phyloP scores from a whole-genome alignment of 2,329 filamentous ascomycete species.

The Gnomoniopsis smithogilvyi region DNA sequence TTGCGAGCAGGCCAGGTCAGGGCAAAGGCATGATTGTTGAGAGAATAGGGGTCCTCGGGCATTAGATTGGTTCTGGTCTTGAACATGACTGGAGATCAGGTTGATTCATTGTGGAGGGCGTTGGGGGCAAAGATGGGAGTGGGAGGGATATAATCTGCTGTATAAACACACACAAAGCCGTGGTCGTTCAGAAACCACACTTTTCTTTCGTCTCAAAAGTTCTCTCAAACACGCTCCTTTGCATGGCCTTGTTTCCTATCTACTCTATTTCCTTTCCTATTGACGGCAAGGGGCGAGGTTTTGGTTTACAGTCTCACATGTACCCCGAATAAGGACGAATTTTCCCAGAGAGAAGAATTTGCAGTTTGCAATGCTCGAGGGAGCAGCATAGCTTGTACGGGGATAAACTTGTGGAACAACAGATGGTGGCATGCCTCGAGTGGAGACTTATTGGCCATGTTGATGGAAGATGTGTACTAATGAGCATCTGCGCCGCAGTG shows the following conservation, averaged over 20 bases:
- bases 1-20: neutral
- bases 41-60: neutral
- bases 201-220: slow-evolving; percentile 3
- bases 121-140: neutral
- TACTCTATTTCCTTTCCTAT: neutral
- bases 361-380: too few relatives aligned
- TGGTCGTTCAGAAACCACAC: slow-evolving; percentile 14
- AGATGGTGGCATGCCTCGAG: too few relatives aligned
- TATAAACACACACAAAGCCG: slow-evolving; percentile 16
- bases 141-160: slow-evolving; percentile 16
- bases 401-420: too few relatives aligned
- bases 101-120: neutral
- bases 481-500: too few relatives aligned
- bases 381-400: too few relatives aligned
- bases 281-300: too few relatives aligned
- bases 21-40: neutral
- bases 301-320: too few relatives aligned
- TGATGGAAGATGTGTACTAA: too few relatives aligned
- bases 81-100: neutral
- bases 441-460: too few relatives aligned
- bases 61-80: neutral
- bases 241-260: neutral
- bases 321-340: too few relatives aligned
- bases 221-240: neutral
- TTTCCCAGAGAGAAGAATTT: too few relatives aligned